Base-by-base conservation (phyloP, 2,329 filamentous ascomycete genomes). In the Fusarium gaditjirri region DNA sequence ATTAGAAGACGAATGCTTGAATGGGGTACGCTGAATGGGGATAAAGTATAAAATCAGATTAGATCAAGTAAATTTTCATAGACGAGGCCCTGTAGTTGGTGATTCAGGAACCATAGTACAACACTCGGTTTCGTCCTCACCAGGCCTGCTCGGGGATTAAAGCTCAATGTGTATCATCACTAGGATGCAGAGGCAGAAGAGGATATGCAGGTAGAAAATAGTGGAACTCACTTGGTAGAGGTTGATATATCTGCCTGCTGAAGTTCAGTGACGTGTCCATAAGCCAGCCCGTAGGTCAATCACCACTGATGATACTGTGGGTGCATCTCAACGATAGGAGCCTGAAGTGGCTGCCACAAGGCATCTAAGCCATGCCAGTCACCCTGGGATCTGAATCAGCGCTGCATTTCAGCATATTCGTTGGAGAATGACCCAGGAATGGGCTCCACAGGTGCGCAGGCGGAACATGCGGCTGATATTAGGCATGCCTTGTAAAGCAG, bases 51-150 rank as follows among this genome's bases (percentile, higher is more conserved):
- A 58, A 79, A 79, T 90, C 87, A 89, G 87, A 90, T 90, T 89
- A 90, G 88, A 89, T 90, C 88, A 90, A 90, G 88, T 89, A 84
- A 85, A 82, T 66, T 75, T 68, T 82, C 81, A 83, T 76, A 68
- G 79, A 77, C 72, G 67, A 69, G 73, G 67, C 76, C 76, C 66
- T 39, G 52, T 55, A 44, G 41, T 66, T 53, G 63, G 77, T 77
- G 72, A 71, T 55, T 79, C 75, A 52, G 75, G 71, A 87, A 88
- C 87, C 87, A 83, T 82, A 87, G 82, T 70, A 58, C 65, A 64
- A 55, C 64, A 76, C 83, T 85, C 86, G 88, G 87, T 83, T 89
- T 87, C 87, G 78, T 82, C 76, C 58, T 77, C 78, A 78, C 76
- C 67, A 68, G 75, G 73, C 75, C 61, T 43, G 74, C 81, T 83